phyloP scores from a whole-genome alignment of 2,329 filamentous ascomycete species.

The Waltergamsia citrina region DNA sequence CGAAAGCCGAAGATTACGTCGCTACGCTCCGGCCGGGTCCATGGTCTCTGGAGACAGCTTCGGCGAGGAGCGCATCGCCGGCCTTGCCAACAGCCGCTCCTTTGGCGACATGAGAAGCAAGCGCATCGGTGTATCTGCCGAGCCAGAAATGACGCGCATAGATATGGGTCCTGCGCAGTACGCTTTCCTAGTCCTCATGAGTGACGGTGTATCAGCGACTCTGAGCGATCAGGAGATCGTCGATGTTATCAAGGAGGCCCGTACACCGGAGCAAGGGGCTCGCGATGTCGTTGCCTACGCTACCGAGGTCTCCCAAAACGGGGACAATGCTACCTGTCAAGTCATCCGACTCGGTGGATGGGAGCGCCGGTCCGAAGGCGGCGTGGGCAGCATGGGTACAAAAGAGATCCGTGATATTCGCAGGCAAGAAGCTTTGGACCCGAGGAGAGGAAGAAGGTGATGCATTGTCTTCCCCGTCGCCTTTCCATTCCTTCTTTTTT shows the following conservation, averaged over 20 bases:
- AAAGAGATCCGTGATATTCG: constrained; percentile 86
- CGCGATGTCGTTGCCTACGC: constrained; percentile 75
- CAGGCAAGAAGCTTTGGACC: constrained; percentile 71
- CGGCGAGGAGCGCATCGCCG: constrained; percentile 90
- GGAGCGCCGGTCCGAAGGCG: constrained; percentile 72
- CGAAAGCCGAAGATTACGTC: constrained; percentile 73
- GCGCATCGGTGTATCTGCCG: constrained; percentile 85
- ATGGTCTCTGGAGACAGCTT: constrained; percentile 89
- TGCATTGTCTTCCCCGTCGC: not conserved
- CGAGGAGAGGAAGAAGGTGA: constrained; percentile 56
- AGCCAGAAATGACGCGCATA: constrained; percentile 76
- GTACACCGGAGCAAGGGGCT: constrained; percentile 79
- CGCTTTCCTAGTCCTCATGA: constrained; percentile 79
- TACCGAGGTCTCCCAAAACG: constrained; percentile 65
- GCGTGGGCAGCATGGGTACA: constrained; percentile 79
- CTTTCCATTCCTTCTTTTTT: constrained; percentile 3
- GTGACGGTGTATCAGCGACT: constrained; percentile 80
- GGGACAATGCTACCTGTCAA: constrained; percentile 61
- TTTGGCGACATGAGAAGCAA: constrained; percentile 92
- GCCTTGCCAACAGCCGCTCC: constrained; percentile 84
- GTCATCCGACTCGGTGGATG: constrained; percentile 60
- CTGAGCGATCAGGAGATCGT: constrained; percentile 91
- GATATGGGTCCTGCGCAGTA: constrained; percentile 79
- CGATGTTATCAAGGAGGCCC: constrained; percentile 88
- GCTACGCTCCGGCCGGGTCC: constrained; percentile 64